Evolutionary conservation across 306 rosid species (phyloP).

Genomic region (Ormosia semicastrata): DNA sequence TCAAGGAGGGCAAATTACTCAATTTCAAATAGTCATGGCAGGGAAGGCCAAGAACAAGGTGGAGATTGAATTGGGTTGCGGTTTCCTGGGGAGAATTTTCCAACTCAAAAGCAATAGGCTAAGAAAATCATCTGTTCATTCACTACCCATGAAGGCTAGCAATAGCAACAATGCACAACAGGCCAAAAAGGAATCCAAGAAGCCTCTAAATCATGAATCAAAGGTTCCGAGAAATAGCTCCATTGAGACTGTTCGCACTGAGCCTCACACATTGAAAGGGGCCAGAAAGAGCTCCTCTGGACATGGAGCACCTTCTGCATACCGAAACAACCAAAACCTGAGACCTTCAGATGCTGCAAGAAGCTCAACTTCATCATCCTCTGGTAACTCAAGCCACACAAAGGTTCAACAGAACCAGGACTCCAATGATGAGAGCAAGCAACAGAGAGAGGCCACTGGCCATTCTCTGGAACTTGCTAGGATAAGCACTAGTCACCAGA

Average conservation of each 20-base stretch:
- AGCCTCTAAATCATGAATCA: conserved; percentile 21
- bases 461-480: conserved; percentile 43
- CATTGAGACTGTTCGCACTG: background rate
- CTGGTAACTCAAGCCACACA: conserved; percentile 35
- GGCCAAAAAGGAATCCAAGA: conserved; percentile 23
- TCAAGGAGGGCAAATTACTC: background rate
- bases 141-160: conserved; percentile 51
- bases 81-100: conserved; percentile 64
- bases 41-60: conserved; percentile 43
- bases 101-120: conserved; percentile 44
- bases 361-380: conserved; percentile 64
- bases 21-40: conserved; percentile 41
- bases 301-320: conserved; percentile 37
- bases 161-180: conserved; percentile 24
- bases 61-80: conserved; percentile 51
- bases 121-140: conserved; percentile 74
- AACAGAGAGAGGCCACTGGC: conserved; percentile 26
- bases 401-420: conserved; percentile 29
- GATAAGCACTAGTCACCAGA: conserved; percentile 33
- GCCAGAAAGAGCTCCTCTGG: conserved; percentile 37
- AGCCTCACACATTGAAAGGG: background rate
- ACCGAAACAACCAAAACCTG: conserved; percentile 32
- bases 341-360: conserved; percentile 67
- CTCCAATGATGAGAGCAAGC: conserved; percentile 26
- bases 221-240: conserved; percentile 20